A percentile compares a stretch with the other conserved stretches of the same genome.
These are phyloP conservation scores for Apiotrichum mycotoxinovorans DNA, from an alignment of 1,284 basidiomycete species.

Conservation along the genomic window DNA sequence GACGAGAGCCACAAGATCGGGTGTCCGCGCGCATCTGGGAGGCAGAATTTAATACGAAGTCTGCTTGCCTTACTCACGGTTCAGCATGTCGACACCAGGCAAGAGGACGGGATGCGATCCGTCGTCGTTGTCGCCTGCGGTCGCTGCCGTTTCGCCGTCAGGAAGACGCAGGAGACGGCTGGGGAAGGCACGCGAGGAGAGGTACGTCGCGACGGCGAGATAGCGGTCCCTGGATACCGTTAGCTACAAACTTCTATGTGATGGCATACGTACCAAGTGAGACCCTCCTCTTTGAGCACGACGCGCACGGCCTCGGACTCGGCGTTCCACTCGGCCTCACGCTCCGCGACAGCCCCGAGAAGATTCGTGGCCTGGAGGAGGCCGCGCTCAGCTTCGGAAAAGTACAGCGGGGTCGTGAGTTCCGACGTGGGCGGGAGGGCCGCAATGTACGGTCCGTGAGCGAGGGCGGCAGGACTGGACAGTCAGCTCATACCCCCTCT, in stretches of 20 bases:
- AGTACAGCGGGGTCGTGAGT: conserved; percentile 74
- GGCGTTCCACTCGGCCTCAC: conserved; percentile 57
- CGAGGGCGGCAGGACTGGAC: conserved; percentile 43
- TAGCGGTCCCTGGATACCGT: conserved; percentile 61
- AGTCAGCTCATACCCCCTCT: no score
- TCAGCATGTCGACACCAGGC: conserved; percentile 78
- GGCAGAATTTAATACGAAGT: background rate
- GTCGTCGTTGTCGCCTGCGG: conserved; percentile 11
- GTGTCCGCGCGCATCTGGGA: conserved; percentile 55
- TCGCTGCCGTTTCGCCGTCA: conserved; percentile 12
- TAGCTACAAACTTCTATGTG: background rate
- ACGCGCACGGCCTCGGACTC: conserved; percentile 58
- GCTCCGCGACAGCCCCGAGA: conserved; percentile 65
- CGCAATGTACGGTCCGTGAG: conserved; percentile 60
- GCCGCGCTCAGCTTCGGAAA: conserved; percentile 60
- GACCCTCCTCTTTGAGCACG: conserved; percentile 53
- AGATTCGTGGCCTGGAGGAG: conserved; percentile 72
- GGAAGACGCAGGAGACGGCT: conserved; percentile 65
- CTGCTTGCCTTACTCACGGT: conserved; percentile 57
- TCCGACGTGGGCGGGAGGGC: conserved; percentile 60
- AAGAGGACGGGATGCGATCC: conserved; percentile 71
- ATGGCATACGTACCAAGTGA: conserved; percentile 62
- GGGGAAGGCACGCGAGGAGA: conserved; percentile 83
- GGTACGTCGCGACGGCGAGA: conserved; percentile 65
- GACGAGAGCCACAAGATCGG: conserved; percentile 74